Evolutionary conservation across 805 yeast genomes (phyloP), one percentile per base, ranked within the genome.

Genomic region (Yarrowia sp.): DNA sequence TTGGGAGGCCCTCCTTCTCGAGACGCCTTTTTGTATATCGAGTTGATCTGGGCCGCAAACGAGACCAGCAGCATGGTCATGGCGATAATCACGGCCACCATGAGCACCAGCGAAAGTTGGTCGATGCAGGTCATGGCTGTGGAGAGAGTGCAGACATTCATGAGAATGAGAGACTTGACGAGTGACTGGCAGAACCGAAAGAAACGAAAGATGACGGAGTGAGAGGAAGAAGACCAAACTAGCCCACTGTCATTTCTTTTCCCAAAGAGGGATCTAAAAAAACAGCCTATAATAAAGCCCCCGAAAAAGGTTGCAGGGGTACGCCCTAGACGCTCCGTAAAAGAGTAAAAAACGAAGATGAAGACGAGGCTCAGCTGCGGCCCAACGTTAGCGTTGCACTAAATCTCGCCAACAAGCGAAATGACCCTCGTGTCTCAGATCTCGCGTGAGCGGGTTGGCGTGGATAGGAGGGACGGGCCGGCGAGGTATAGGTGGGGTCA

Each of bases 241-340:
- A n/a, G n/a, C n/a, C n/a, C n/a, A n/a, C n/a, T n/a, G n/a, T 17
- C 56, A 50, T 50, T 50, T 50, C 56, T 50, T 50, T 34, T 34
- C 56, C 56, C 39, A 34, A 34, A 50, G 30, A 24, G 6, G 10
- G 56, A 39, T 17, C 24, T 34, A 33, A 50, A 49, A 47, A 50
- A 39, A 50, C 40, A 50, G 55, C 55, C 55, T 50, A 34, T 50
- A 34, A 34, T 36, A 34, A 50, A 13, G 55, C 56, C 56, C 55
- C 24, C n/a, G 7, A 36, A 50, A 50, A 50, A 50, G 56, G 56
- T 34, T 50, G 42, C 56, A 50, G 56, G 56, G 56, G 56, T 47
- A 47, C 15, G 30, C 30, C 30, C 30, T 24, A 24, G 30, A 24
- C 30, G 30, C 30, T 24, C 7, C 6, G 30, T 7, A 4, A 24